Evolutionary conservation across 345 rosid genomes (phyloP).

Genomic region (Aquilaria sinensis): DNA sequence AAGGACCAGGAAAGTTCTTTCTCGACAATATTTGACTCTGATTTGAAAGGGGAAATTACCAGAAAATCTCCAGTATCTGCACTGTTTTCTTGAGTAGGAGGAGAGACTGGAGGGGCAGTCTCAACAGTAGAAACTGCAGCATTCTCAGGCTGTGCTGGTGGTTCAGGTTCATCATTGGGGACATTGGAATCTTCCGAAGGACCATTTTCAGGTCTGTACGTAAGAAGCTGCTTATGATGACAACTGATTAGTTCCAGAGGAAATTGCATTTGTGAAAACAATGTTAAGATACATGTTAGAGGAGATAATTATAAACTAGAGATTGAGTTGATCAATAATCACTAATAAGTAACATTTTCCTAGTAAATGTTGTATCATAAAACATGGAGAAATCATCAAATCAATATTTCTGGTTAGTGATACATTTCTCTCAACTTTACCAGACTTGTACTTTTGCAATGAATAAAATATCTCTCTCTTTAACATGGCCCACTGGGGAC

Average conservation of each 20-base stretch:
- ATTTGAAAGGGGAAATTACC: conserved; percentile 33
- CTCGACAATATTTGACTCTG: conserved; percentile 4
- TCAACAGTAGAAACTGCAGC: conserved; percentile 29
- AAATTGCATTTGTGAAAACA: neutral
- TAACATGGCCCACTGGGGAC: too few species aligned
- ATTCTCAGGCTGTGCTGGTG: conserved; percentile 36
- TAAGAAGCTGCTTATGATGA: conserved; percentile 50
- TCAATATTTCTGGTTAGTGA: too few species aligned
- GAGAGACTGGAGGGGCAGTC: conserved; percentile 22
- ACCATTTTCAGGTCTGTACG: conserved; percentile 71
- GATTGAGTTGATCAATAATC: too few species aligned
- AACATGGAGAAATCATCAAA: too few species aligned
- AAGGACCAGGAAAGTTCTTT: neutral
- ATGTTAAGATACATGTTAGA: neutral
- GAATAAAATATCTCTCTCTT: too few species aligned
- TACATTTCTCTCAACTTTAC: too few species aligned
- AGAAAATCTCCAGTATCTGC: conserved; percentile 70
- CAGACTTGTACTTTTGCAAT: too few species aligned
- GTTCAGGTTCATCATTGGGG: conserved; percentile 57
- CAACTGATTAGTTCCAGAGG: conserved; percentile 18
- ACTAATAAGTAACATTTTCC: too few species aligned
- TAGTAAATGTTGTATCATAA: too few species aligned
- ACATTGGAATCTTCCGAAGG: conserved; percentile 47
- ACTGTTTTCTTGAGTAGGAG: conserved; percentile 33
- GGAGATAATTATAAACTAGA: too few species aligned